Evolutionary conservation across 2,329 filamentous ascomycete species (phyloP), one percentile per base, ranked within the genome.

Genomic region (Colletotrichum sp.): DNA sequence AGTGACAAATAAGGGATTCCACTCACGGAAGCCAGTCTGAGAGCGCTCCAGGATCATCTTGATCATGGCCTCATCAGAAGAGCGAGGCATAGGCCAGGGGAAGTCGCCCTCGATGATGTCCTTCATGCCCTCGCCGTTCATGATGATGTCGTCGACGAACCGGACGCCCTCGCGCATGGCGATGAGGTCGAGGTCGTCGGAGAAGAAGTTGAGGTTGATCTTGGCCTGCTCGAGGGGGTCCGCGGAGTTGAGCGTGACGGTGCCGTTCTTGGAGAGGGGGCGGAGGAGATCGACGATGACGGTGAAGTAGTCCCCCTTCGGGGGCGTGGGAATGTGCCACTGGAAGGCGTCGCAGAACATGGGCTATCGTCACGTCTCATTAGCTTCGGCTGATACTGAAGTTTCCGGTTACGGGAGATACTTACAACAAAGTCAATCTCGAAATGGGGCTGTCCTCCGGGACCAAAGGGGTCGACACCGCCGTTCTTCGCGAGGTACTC

Each of bases 121-220:
- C 80, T 85, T 90, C 82, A 93, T 89, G 2, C 88, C 90, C 1
- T 89, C 88, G 2, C 91, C 91, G 9, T 87, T 88, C 48, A 84
- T 89, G 3, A 93, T 78, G n/a, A 93, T 83, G 77, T 93, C 90
- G 81, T 92, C 88, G 9, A 85, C 84, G 80, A 86, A 91, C 18
- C 89, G 85, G 24, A 92, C 85, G 21, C 91, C 91, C 80, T 92
- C 90, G 30, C 89, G 88, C 82, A 93, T 84, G 5, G 88, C 90
- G 21, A 92, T 82, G n/a, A 93, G 84, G 77, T 88, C 87, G 2
- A 91, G 84, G 43, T 90, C 89, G n/a, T 88, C 83, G 55, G 85
- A 84, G 85, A 89, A 92, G 82, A 89, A 92, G 83, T 91, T 91
- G 80, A 92, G 88, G 80, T 89, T 88, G 80, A 93, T 92, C 61